Evolutionary conservation across 2,329 filamentous ascomycete species (phyloP), one percentile per base, ranked within the genome.

Genomic region (Penicillium sp.): DNA sequence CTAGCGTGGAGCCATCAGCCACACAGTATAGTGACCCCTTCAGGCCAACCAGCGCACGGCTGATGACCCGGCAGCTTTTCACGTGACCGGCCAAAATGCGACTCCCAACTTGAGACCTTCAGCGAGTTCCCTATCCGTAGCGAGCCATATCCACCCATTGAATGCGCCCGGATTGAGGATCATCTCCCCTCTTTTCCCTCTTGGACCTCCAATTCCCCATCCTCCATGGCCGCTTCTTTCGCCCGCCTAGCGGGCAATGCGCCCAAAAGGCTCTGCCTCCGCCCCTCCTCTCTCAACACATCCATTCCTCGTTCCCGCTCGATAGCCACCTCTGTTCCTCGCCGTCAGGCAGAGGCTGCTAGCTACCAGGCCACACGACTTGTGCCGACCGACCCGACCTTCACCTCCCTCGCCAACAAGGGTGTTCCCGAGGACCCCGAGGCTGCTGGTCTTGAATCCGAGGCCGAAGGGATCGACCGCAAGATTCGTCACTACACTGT

Each of bases 401-500:
- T 83, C 60, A 69, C 69, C 39, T 65, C 69, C 39, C 65, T 75
- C 35, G 61, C 63, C 49, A 69, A 69, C 62, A 70, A 68, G 52
- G 66, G 72, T 43, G 64, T 71, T 57, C 61, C 72, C 31, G 63
- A 71, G 32, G 51, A 56, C 47, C 48, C 61, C 45, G 72, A 75
- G 50, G 60, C 64, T 53, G 72, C 72, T 56, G 71, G 61, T 37
- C 72, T 76, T 45, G 76, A 78, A 60, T 74, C 71, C 48, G 65
- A 71, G 49, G 66, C 58, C 32, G 57, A 63, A 55, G 65, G 65
- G 41, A 58, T 60, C 45, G 72, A 76, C 72, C 85, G 91, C 72
- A 97, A 96, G 80, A 86, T 98, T 69, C 84, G 93, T 60, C 93
- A 98, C 75, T 98, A 98, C 76, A 98, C 93, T 6, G 91, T 98